These are phyloP conservation scores for Arthrobotrys musiformis DNA, from an alignment of 2,329 filamentous ascomycete genomes.

Conservation along the genomic window DNA sequence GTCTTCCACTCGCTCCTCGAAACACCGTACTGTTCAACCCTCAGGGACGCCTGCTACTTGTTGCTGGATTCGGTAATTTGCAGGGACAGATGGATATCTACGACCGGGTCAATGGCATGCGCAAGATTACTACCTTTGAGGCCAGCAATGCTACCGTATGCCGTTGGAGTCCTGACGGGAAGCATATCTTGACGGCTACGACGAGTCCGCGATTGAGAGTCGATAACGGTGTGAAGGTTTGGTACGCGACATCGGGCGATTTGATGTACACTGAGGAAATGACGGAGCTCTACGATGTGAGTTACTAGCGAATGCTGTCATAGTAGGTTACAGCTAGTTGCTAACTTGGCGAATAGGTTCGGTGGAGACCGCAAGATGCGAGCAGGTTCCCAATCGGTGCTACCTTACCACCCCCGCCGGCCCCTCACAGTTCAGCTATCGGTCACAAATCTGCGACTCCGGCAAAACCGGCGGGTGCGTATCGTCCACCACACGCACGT, in stretches of 20 bases:
- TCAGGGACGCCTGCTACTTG: conserved; percentile 88
- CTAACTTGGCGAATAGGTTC: conserved; percentile 62
- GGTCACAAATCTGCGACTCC: conserved; percentile 86
- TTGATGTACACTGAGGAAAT: conserved; percentile 97
- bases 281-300: conserved; percentile 85
- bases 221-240: conserved; percentile 94
- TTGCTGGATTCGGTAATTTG: conserved; percentile 96
- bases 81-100: conserved; percentile 98
- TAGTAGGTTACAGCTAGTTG: conserved; percentile 21
- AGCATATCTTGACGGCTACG: conserved; percentile 95
- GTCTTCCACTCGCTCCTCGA: conserved; percentile 84
- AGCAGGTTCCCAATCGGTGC: conserved; percentile 73
- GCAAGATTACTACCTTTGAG: conserved; percentile 92
- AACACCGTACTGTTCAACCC: conserved; percentile 96
- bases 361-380: conserved; percentile 81
- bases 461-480: conserved; percentile 95
- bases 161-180: conserved; percentile 96
- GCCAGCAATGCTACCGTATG: conserved; percentile 95
- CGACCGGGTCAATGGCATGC: conserved; percentile 92
- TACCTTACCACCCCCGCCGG: conserved; percentile 77
- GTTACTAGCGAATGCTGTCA: conserved; percentile 56
- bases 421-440: conserved; percentile 82
- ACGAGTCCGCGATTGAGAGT: conserved; percentile 94
- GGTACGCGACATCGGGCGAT: conserved; percentile 81
- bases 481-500: conserved; percentile 91